Evolutionary conservation across 768 basidiomycete species (phyloP), one percentile per base, ranked within the genome.

Genomic region (Crassisporium funariophilum): DNA sequence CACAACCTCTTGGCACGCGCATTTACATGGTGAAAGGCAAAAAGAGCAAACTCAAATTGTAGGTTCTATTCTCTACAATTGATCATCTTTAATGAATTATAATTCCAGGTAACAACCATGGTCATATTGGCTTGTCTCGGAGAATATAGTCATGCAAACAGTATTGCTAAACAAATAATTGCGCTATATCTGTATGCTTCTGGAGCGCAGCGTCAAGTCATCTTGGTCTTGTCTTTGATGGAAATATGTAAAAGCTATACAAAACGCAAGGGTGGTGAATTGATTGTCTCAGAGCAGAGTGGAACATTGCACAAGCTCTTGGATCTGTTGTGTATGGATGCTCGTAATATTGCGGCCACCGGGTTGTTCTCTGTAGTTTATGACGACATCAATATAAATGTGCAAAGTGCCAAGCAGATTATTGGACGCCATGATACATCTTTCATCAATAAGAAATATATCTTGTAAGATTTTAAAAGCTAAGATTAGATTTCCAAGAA

Each of bases 311-410:
- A 39, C 23, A 47, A 56, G 46, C 57, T 68, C 2, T 68, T 63
- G 4, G 36, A 49, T 1, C 57, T 65, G 0, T 59, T 57, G 44
- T 42, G 59, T 0, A 16, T 24, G 2, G 29, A 34, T 16, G 50
- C 61, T 4, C 54, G 56, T 2, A 10, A 17, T 7, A 20, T 68
- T 25, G 68, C 65, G 1, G 33, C 55, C 9, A 54, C 49, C 1
- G 53, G 55, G 1, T 41, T 58, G 0, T 61, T 49, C 38, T 47
- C 23, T 0, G 27, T 34, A 17, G 57, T 64, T 10, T 72, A 72
- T 44, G 69, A 74, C 50, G 72, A 74, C 39, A 67, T 72, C 17
- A 74, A 74, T 41, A 49, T 69, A 36, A 35, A 59, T 2, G 52
- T 58, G 21, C 50, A 52, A 6, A 52, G 38, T n/a, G 59, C 66